Conservation (phyloP, 208 protist species). For the Leishmania guyanensis region DNA sequence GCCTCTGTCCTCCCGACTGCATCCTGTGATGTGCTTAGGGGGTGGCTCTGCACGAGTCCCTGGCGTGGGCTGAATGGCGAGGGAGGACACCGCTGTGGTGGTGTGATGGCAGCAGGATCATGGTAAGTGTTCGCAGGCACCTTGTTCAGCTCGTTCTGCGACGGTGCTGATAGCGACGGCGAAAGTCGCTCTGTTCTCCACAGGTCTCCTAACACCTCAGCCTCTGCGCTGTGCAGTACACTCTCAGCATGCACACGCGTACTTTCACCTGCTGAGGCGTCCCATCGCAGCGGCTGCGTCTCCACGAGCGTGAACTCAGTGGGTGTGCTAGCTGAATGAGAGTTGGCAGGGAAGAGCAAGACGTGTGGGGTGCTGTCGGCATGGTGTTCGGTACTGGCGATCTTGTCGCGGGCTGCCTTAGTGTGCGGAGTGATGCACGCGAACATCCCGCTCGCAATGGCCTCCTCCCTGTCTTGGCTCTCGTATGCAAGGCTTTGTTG, state of each 20-base stretch:
- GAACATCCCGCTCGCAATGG: neutral
- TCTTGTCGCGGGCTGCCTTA: neutral
- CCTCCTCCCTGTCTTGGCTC: neutral
- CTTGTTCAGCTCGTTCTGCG: neutral
- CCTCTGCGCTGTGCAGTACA: constrained; percentile 18
- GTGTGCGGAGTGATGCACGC: neutral
- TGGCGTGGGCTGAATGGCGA: neutral
- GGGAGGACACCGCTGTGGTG: constrained; percentile 1
- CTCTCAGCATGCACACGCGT: constrained; percentile 10
- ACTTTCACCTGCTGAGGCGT: neutral
- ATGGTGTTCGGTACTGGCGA: neutral
- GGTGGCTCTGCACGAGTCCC: constrained; percentile 7
- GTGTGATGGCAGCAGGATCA: neutral
- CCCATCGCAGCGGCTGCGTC: neutral
- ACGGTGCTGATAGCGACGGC: neutral
- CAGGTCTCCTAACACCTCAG: constrained; percentile 2
- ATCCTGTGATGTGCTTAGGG: neutral
- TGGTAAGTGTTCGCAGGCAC: neutral
- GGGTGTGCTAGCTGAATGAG: neutral
- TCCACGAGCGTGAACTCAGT: neutral
- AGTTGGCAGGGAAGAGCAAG: constrained; percentile 16
- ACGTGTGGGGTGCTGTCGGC: constrained; percentile 11
- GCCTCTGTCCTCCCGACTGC: neutral
- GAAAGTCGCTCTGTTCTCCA: neutral
- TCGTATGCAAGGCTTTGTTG: constrained; percentile 17